Percentiles rank a stretch among this genome's conserved stretches.
Conservation (phyloP, 2,329 filamentous ascomycete genomes). For the Aspergillus floridensis region DNA sequence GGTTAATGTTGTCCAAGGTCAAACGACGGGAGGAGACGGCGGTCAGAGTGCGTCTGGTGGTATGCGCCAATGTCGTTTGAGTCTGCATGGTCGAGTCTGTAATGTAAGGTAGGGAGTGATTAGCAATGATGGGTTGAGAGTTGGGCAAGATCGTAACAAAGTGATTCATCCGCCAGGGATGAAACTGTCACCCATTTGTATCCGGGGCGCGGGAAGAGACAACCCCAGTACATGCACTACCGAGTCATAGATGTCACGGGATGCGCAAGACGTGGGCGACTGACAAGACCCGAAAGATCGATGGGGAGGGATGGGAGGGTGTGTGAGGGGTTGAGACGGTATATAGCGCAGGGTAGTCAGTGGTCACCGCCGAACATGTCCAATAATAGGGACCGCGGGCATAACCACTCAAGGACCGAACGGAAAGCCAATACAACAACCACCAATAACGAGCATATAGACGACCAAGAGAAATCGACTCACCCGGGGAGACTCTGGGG, state of each 20-base stretch:
- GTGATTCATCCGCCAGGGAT: neutral
- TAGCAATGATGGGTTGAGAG: neutral
- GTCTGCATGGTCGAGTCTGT: conserved; percentile 28
- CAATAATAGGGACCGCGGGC: neutral
- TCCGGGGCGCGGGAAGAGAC: neutral
- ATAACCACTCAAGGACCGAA: neutral
- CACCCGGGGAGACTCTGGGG: conserved; percentile 1
- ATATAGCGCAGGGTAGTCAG: neutral
- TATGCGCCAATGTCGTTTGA: conserved; percentile 25
- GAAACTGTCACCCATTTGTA: conserved; percentile 11
- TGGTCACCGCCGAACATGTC: neutral
- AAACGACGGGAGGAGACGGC: conserved; percentile 52
- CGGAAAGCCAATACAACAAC: neutral
- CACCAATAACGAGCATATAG: no score
- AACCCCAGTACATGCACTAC: conserved; percentile 5
- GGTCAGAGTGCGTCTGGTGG: conserved; percentile 44
- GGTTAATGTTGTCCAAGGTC: conserved; percentile 87
- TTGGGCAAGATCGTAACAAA: neutral
- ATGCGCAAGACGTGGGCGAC: conserved; percentile 13
- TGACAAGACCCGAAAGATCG: conserved; percentile 4
- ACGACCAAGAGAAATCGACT: neutral
- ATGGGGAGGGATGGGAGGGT: neutral
- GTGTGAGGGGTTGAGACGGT: neutral
- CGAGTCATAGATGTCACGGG: conserved; percentile 16
- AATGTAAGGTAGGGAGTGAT: neutral